A percentile compares a stretch with the other conserved stretches of the same genome.
Evolutionary conservation across 495 filamentous ascomycete species (phyloP).

Genomic region (Neurospora pannonica): DNA sequence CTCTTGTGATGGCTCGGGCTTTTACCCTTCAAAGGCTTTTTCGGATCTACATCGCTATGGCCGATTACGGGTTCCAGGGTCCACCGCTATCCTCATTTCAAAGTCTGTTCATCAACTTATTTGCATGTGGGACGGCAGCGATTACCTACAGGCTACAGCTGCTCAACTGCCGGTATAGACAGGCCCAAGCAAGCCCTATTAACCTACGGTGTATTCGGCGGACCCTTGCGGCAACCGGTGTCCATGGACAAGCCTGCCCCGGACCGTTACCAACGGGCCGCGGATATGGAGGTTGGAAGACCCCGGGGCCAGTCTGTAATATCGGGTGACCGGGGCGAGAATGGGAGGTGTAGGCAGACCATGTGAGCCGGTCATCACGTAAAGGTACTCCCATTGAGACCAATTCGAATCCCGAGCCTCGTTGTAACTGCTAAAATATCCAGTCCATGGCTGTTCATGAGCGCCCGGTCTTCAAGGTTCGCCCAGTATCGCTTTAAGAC

Average conservation of each 20-base stretch:
- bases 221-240: background rate
- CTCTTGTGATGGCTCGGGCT: background rate
- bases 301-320: background rate
- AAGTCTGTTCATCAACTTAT: background rate
- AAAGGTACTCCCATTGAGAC: background rate
- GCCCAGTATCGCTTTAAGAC: background rate
- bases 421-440: background rate
- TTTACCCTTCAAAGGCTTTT: background rate
- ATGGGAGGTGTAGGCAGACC: background rate
- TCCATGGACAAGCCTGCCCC: background rate
- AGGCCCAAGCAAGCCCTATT: background rate
- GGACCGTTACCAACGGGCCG: background rate
- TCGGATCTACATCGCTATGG: background rate
- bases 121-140: background rate
- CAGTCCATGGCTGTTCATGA: background rate
- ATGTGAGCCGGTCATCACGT: background rate
- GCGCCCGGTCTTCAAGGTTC: background rate
- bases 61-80: background rate
- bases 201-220: background rate
- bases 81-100: background rate
- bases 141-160: background rate
- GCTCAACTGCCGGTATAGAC: background rate
- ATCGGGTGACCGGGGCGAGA: background rate
- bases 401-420: background rate
- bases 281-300: background rate